phyloP scores from a whole-genome alignment of 305 asterid genomes.

The Solanum hybrid region DNA sequence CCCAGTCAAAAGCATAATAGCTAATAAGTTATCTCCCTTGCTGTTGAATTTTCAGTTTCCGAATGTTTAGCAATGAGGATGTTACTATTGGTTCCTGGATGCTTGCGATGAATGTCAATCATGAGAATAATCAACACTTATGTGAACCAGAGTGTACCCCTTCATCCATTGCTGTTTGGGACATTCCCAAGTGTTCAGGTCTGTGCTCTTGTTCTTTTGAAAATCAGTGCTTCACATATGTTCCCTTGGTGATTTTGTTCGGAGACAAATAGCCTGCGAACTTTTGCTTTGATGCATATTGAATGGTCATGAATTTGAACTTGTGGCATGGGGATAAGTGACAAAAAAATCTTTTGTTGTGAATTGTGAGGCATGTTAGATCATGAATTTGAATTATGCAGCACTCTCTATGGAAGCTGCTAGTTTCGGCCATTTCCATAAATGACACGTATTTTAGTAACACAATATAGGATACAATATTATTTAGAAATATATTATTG shows the following conservation, averaged over 20 bases:
- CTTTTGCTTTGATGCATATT: not conserved
- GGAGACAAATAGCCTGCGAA: not conserved
- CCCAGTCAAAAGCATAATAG: not conserved
- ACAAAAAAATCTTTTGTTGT: not conserved
- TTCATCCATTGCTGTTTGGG: slow-evolving; percentile 92
- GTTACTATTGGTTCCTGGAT: slow-evolving; percentile 99
- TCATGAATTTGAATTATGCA: not conserved
- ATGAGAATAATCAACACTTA: slow-evolving; percentile 58
- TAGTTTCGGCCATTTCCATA: not conserved
- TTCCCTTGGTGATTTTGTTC: not conserved
- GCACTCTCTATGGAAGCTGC: not conserved
- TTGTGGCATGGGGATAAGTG: not conserved
- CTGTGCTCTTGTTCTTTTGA: not conserved
- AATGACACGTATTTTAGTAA: not conserved
- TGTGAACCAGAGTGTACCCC: slow-evolving; percentile 66
- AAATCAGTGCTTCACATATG: not conserved
- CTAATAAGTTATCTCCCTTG: not conserved
- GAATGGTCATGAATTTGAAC: not conserved
- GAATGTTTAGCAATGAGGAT: slow-evolving; percentile 98
- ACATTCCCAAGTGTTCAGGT: slow-evolving; percentile 98
- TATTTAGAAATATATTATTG: not conserved
- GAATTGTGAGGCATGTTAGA: not conserved
- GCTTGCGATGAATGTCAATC: slow-evolving; percentile 97
- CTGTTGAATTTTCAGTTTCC: slow-evolving; percentile 50
- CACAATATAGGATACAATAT: not conserved